Conservation (phyloP, 768 basidiomycete species). For the Boletus subcaerulescens region DNA sequence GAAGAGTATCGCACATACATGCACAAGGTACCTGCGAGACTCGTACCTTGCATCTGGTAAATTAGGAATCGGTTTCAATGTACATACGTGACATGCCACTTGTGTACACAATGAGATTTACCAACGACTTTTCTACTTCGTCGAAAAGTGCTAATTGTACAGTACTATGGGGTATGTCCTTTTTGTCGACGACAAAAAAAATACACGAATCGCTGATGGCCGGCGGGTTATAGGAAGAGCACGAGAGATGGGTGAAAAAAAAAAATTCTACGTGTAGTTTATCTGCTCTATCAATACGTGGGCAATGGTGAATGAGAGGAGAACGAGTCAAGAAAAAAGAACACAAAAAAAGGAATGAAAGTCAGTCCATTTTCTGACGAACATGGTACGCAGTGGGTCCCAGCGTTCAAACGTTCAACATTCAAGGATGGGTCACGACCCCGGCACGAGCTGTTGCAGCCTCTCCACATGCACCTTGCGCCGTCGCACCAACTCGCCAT, state of each 20-base stretch:
- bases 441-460: constrained; percentile 42
- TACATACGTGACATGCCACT: no score
- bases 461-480: constrained; percentile 49
- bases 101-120: no score
- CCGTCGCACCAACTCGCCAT: constrained; percentile 54
- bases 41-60: constrained; percentile 12
- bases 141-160: neutral
- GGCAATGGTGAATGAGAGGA: neutral
- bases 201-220: neutral
- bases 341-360: no score
- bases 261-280: neutral
- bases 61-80: neutral
- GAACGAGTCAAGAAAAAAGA: neutral
- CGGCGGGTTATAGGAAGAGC: neutral
- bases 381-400: no score
- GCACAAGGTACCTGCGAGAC: constrained; percentile 10
- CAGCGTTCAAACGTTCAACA: no score
- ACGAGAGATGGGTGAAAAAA: neutral
- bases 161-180: constrained; percentile 2
- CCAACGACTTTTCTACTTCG: no score
- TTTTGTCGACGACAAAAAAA: neutral
- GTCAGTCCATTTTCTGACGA: no score
- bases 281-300: constrained; percentile 12
- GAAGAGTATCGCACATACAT: constrained; percentile 12
- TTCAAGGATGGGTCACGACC: neutral